Percentiles rank a stretch among this genome's conserved stretches.
Conservation (phyloP, 2,329 filamentous ascomycete genomes). For the Macroventuria anomochaeta region DNA sequence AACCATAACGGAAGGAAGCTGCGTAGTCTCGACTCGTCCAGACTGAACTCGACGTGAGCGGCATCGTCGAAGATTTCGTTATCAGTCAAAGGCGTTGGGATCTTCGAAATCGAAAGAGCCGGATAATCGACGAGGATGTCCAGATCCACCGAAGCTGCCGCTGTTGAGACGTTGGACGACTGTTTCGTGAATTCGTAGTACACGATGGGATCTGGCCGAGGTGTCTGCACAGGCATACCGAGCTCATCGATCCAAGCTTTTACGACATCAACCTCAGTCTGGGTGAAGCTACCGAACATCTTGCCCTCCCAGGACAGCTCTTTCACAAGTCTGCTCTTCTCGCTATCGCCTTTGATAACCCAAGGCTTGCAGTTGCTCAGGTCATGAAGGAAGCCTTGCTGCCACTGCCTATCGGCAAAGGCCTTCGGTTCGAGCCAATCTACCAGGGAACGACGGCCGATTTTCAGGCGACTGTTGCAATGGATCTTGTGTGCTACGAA, state of each 20-base stretch:
- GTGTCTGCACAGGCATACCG: conserved; percentile 4
- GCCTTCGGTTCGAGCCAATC: conserved; percentile 52
- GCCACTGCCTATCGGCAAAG: conserved; percentile 41
- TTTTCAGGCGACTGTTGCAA: conserved; percentile 48
- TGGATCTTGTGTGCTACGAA: conserved; percentile 51
- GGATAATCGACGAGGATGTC: conserved; percentile 3
- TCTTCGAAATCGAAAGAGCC: neutral
- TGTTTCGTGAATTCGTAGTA: conserved; percentile 33
- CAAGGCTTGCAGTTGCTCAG: conserved; percentile 50
- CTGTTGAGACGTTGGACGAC: neutral
- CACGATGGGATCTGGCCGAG: conserved; percentile 10
- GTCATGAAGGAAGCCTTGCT: conserved; percentile 47
- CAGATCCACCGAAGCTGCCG: neutral
- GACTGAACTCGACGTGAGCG: neutral
- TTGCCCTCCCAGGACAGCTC: conserved; percentile 56
- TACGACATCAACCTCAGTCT: conserved; percentile 50
- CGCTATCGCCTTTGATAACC: conserved; percentile 51
- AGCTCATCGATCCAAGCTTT: conserved; percentile 52
- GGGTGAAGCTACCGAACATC: conserved; percentile 60
- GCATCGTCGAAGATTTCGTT: neutral
- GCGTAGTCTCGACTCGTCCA: conserved; percentile 7
- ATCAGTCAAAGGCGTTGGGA: neutral
- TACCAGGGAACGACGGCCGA: conserved; percentile 48
- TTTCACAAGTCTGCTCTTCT: conserved; percentile 51
- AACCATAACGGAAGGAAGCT: conserved; percentile 51